These are phyloP conservation scores for Mortierella hygrophila DNA, from an alignment of 192 early-diverging fungal genomes.

Conservation along the genomic window DNA sequence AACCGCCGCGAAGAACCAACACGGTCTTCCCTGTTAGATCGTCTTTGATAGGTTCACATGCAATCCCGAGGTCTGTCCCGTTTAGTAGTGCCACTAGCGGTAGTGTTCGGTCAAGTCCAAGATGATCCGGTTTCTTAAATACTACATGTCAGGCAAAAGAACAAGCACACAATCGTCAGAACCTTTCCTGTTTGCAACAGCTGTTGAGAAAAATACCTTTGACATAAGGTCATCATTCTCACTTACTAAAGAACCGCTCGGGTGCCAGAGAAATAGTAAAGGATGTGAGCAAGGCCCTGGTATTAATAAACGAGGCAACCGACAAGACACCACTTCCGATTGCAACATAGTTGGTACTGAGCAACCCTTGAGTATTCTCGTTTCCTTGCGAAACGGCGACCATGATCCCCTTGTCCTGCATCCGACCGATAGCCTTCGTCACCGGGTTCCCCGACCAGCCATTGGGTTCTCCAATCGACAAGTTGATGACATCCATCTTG, in stretches of 20 bases:
- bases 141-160: neutral
- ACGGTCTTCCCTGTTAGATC: slow-evolving; percentile 65
- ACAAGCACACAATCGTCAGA: neutral
- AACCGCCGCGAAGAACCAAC: slow-evolving; percentile 75
- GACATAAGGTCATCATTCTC: neutral
- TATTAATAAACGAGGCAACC: slow-evolving; percentile 68
- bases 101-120: slow-evolving; percentile 28
- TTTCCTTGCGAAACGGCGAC: slow-evolving; percentile 75
- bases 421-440: slow-evolving; percentile 65
- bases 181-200: neutral
- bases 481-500: slow-evolving; percentile 82
- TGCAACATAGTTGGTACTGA: slow-evolving; percentile 67
- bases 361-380: slow-evolving; percentile 69
- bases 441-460: slow-evolving; percentile 70
- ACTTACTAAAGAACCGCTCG: slow-evolving; percentile 18
- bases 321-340: slow-evolving; percentile 63
- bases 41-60: slow-evolving; percentile 57
- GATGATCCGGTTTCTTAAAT: slow-evolving; percentile 6
- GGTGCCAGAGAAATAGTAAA: slow-evolving; percentile 38
- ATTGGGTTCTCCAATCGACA: slow-evolving; percentile 78
- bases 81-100: slow-evolving; percentile 53
- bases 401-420: slow-evolving; percentile 50
- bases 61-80: slow-evolving; percentile 58
- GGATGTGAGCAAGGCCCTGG: slow-evolving; percentile 25
- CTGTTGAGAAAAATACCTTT: too few relatives aligned